Conservation (phyloP, 352 stramenopile species). For the Phytophthora pistaciae region DNA sequence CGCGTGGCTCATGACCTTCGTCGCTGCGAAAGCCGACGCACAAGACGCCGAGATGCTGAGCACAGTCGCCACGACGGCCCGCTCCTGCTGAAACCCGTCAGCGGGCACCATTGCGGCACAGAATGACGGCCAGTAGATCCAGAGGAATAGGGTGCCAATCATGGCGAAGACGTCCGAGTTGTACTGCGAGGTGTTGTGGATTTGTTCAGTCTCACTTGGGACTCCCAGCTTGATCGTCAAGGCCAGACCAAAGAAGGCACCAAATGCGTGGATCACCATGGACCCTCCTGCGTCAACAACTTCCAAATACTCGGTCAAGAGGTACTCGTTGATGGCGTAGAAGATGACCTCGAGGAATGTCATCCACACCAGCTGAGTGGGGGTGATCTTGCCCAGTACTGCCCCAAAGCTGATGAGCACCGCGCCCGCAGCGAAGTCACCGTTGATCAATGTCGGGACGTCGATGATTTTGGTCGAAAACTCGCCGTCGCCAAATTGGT, state of each 20-base stretch:
- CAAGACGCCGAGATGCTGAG: conserved; percentile 68
- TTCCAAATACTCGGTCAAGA: conserved; percentile 60
- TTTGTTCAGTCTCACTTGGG: conserved; percentile 36
- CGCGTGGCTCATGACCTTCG: conserved; percentile 31
- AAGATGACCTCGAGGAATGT: conserved; percentile 73
- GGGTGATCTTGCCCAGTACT: conserved; percentile 72
- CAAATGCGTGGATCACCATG: conserved; percentile 88
- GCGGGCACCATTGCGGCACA: conserved; percentile 71
- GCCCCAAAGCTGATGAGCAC: conserved; percentile 83
- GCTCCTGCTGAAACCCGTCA: conserved; percentile 67
- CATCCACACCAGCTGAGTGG: conserved; percentile 79
- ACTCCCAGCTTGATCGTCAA: conserved; percentile 60
- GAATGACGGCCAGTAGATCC: conserved; percentile 91
- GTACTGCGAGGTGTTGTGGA: conserved; percentile 71
- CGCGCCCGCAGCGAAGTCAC: conserved; percentile 73
- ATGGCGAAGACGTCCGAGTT: conserved; percentile 75
- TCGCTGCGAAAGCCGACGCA: conserved; percentile 61
- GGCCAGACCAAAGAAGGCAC: conserved; percentile 80
- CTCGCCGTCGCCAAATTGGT: conserved; percentile 52
- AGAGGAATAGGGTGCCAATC: conserved; percentile 84
- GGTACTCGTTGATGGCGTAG: conserved; percentile 75
- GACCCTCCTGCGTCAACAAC: conserved; percentile 81
- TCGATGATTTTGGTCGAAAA: conserved; percentile 54
- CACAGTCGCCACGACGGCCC: conserved; percentile 75
- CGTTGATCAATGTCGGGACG: conserved; percentile 66